These are phyloP conservation scores for Arctium lappa DNA, from an alignment of 129 eudicot species.

Conservation along the genomic window DNA sequence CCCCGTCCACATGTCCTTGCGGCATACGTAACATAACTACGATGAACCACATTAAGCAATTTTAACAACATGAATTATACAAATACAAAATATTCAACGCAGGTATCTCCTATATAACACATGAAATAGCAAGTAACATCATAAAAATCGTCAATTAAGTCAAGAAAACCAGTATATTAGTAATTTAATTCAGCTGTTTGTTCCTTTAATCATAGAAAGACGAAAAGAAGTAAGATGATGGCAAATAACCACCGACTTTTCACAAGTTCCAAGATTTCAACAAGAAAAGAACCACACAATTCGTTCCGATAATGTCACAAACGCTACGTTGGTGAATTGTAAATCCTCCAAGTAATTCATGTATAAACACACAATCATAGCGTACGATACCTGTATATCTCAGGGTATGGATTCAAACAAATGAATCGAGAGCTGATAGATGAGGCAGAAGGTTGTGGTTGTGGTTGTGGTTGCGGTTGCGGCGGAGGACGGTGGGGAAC, in stretches of 20 bases:
- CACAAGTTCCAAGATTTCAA: neutral
- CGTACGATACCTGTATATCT: neutral
- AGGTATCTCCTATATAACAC: neutral
- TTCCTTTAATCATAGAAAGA: neutral
- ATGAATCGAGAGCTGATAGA: neutral
- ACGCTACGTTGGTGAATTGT: neutral
- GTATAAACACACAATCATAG: slow-evolving; percentile 4
- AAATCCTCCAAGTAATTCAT: neutral
- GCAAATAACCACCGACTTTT: neutral
- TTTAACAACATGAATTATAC: neutral
- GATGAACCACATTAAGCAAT: neutral
- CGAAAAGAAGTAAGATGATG: neutral
- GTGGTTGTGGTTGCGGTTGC: neutral
- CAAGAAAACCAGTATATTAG: neutral
- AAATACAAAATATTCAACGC: neutral
- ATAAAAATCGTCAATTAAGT: neutral
- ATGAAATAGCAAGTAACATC: neutral
- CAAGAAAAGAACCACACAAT: neutral
- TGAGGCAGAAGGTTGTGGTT: neutral
- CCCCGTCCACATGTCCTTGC: neutral
- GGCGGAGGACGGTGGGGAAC: neutral
- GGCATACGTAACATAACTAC: neutral
- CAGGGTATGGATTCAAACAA: neutral
- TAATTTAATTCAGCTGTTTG: neutral
- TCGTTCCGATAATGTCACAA: neutral